phyloP scores from a whole-genome alignment of 768 basidiomycete genomes.

The Tulasnella sp. region DNA sequence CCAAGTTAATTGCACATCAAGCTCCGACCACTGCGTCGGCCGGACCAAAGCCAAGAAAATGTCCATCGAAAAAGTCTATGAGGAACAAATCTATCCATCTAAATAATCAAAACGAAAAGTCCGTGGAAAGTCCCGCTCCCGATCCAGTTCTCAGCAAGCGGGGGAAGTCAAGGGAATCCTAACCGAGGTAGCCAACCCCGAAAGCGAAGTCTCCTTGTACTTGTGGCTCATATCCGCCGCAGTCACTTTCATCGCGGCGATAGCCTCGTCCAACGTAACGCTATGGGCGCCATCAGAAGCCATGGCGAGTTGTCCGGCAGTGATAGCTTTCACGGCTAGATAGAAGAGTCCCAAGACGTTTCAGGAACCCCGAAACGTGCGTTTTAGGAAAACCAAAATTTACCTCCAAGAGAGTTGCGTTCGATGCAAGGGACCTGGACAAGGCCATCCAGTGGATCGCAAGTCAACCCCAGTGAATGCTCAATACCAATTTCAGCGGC shows the following conservation, averaged over 20 bases:
- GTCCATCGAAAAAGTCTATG: neutral
- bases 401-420: conserved; percentile 79
- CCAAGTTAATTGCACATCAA: neutral
- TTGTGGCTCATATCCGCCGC: conserved; percentile 92
- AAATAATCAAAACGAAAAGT: neutral
- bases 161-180: conserved; percentile 80
- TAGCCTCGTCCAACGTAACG: conserved; percentile 88
- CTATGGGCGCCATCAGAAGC: conserved; percentile 82
- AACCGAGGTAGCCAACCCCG: conserved; percentile 68
- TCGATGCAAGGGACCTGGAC: conserved; percentile 80
- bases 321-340: conserved; percentile 82
- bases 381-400: conserved; percentile 10
- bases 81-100: neutral
- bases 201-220: conserved; percentile 89
- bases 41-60: neutral
- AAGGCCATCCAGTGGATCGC: conserved; percentile 65
- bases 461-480: conserved; percentile 54
- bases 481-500: conserved; percentile 28
- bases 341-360: neutral
- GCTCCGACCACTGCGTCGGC: neutral
- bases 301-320: conserved; percentile 90
- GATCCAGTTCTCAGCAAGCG: conserved; percentile 50
- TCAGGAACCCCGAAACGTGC: neutral
- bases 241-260: conserved; percentile 89
- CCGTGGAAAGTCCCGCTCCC: neutral